Conservation (phyloP, 225 moss, liverwort and hornwort species). For the Climacium dendroides region DNA sequence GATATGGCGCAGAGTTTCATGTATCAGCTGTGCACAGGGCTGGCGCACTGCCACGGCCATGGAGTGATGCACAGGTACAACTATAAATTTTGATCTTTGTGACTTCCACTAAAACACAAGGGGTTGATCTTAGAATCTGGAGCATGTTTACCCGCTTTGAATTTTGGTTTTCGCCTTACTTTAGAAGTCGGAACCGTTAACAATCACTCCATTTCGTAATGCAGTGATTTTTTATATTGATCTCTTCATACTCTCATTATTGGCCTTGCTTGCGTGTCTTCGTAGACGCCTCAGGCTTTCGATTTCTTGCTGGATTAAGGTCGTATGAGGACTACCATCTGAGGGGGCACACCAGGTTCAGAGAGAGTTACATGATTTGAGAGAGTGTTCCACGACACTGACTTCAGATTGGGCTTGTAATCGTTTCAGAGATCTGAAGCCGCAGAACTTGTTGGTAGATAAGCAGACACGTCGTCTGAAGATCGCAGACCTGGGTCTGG, state of each 20-base stretch:
- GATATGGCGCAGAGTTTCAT: conserved; percentile 25
- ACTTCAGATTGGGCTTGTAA: not conserved
- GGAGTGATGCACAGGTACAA: conserved; percentile 43
- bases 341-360: not conserved
- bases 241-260: not conserved
- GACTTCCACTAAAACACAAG: not conserved
- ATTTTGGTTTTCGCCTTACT: not conserved
- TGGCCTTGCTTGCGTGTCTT: not conserved
- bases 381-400: not conserved
- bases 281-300: not conserved
- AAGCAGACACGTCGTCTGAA: conserved; percentile 23
- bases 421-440: conserved; percentile 24
- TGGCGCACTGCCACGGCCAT: conserved; percentile 43
- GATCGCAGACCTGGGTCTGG: conserved; percentile 27
- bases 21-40: conserved; percentile 36
- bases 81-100: no score
- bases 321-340: no score
- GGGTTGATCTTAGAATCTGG: not conserved
- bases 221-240: not conserved
- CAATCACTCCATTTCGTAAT: not conserved
- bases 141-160: not conserved
- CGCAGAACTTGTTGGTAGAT: conserved; percentile 34
- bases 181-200: not conserved
- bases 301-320: not conserved
- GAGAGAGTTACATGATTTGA: not conserved